Percentiles rank a stretch among this genome's conserved stretches.
phyloP scores from a whole-genome alignment of 164 flowering plant species.

The Houttuynia cordata region DNA sequence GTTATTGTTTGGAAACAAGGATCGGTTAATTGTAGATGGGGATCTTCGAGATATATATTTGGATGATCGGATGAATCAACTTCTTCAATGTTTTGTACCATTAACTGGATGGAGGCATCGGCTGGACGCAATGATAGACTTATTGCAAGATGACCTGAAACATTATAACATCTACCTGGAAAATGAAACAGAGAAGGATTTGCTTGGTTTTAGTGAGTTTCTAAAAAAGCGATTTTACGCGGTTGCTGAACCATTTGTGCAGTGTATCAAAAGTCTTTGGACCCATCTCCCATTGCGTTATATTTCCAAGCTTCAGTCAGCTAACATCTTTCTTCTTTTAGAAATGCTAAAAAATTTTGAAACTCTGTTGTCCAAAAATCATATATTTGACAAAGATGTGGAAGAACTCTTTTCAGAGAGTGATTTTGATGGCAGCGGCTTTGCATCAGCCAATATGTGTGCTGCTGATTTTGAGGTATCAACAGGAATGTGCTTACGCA shows the following conservation, averaged over 20 bases:
- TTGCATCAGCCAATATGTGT: neutral
- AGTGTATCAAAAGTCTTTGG: constrained; percentile 25
- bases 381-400: constrained; percentile 22
- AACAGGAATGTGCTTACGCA: neutral
- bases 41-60: constrained; percentile 43
- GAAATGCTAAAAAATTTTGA: constrained; percentile 24
- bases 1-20: constrained; percentile 54
- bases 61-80: constrained; percentile 31
- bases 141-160: constrained; percentile 36
- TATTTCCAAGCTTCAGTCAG: constrained; percentile 15
- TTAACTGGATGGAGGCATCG: constrained; percentile 37
- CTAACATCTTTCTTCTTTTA: constrained; percentile 13
- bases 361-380: constrained; percentile 12
- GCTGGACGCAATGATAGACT: constrained; percentile 27
- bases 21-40: constrained; percentile 26
- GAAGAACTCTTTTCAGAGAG: constrained; percentile 22
- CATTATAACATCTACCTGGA: constrained; percentile 24
- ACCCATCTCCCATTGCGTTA: constrained; percentile 31
- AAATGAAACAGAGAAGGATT: constrained; percentile 15
- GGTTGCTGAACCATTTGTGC: constrained; percentile 8
- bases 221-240: neutral
- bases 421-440: constrained; percentile 1
- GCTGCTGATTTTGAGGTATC: neutral
- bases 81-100: constrained; percentile 33
- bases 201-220: constrained; percentile 1